Evolutionary conservation across 2,329 filamentous ascomycete species (phyloP), one percentile per base, ranked within the genome.

Genomic region (Diaporthe caulivora): DNA sequence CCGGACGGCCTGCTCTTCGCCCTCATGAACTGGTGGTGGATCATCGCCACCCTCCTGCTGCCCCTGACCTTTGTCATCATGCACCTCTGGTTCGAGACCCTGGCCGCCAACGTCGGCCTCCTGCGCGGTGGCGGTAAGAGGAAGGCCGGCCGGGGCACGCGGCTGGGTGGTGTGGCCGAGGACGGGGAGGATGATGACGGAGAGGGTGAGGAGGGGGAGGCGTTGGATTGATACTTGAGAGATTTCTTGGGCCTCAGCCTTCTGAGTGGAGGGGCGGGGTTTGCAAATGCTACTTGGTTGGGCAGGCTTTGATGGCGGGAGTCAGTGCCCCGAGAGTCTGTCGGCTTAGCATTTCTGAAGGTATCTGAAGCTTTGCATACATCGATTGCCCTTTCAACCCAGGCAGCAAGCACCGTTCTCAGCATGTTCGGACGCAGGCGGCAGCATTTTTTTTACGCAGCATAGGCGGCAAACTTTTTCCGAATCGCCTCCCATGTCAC

Each of bases 1-100:
- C 73, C 73, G 26, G 73, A 75, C 53, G 73, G 73, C 31, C 71
- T 75, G 21, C 26, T 75, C 58, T 64, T 75, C 67, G 71, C 73
- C 37, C 69, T 75, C 47, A 72, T 67, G 8, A 64, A 75, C 67
- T 75, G 73, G 73, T 75, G 73, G 73, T 75, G 73, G 73, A 75
- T 75, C 58, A 55, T 73, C 29, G 71, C 34, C 21, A 73, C 73
- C 31, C 73, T 75, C 37, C 54, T 75, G 10, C 51, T 75, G 44
- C 73, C 73, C 2, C 44, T 75, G 47, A 75, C 71, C 24, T 73
- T 75, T 10, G 70, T 75, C 58, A 49, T 75, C 15, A 24, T 75
- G 34, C 73, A 75, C 53, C 71, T 73, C 18, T 73, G 73, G 65
- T 73, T 73, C 54, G 73, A 75, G 44, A 75, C 73, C 17, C 60